Percentiles rank a stretch among this genome's conserved stretches.
These are phyloP conservation scores for Pharnaceum exiguum DNA, from an alignment of 148 eudicot species.

Conservation along the genomic window DNA sequence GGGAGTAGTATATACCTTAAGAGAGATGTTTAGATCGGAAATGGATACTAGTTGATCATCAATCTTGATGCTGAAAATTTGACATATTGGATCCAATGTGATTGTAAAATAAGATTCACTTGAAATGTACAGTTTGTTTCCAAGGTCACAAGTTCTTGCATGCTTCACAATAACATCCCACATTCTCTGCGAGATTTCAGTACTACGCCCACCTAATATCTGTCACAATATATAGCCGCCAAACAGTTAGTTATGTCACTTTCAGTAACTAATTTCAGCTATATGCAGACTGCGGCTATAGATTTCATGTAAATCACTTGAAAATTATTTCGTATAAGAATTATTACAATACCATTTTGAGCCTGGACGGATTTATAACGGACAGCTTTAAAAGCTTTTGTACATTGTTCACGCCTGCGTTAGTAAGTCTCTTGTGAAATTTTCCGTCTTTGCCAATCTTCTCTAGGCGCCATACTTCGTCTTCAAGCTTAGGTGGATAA, in stretches of 20 bases:
- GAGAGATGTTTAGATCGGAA: conserved; percentile 1
- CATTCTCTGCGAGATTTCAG: conserved; percentile 65
- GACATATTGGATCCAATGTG: conserved; percentile 47
- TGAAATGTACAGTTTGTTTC: conserved; percentile 37
- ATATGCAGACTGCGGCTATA: too few species aligned
- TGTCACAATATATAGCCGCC: conserved; percentile 26
- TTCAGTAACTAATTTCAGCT: too few species aligned
- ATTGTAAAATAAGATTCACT: conserved; percentile 27
- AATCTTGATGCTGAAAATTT: conserved; percentile 34
- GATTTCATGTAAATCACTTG: background rate
- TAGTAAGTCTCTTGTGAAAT: conserved; percentile 46
- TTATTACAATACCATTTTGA: conserved; percentile 36
- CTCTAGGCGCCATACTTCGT: conserved; percentile 84
- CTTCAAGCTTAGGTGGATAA: conserved; percentile 63
- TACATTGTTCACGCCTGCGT: conserved; percentile 36
- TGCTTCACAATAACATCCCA: conserved; percentile 63
- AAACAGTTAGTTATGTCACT: too few species aligned
- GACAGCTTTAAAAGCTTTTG: conserved; percentile 61
- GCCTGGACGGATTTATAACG: conserved; percentile 27
- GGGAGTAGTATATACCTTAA: conserved; percentile 9
- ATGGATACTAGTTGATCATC: conserved; percentile 27
- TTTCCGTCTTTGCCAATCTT: conserved; percentile 81
- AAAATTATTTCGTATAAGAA: background rate
- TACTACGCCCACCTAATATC: conserved; percentile 44
- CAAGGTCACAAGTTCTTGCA: conserved; percentile 49